Evolutionary conservation across 202 grass and related monocot genomes (phyloP), one percentile per base, ranked within the genome.

Genomic region (Zizania palustris): DNA sequence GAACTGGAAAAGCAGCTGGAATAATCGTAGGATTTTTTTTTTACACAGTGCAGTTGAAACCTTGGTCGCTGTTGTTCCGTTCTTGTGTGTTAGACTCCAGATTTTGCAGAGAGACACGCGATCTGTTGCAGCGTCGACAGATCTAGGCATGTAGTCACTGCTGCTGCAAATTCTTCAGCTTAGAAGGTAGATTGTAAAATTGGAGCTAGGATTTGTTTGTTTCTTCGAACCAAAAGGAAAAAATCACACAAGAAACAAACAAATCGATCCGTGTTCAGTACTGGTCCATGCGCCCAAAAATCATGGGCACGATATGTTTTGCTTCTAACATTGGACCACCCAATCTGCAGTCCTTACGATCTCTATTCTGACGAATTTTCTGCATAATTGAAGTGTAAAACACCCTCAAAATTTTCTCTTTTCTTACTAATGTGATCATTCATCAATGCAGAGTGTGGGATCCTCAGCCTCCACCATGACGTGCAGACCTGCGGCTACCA

Each of bases 401-500:
- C 70, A 41, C 4, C 1, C 60, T 48, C 49, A 53, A 3, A 54
- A 15, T 44, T 38, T 16, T 43, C 3, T 43, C 42, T 5, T 3
- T 1, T 1, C 6, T 36, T 16, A 4, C 12, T 1, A 65, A 76
- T 48, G 9, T 3, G 28, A 43, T 63, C 34, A 3, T 11, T 53
- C 39, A 3, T 65, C 62, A 36, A 74, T 65, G 80, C 85, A 99
- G 96, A 89, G 79, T 67, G 83, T 65, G 96, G 96, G 9, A 87
- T 92, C 40, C 81, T 95, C 18, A 90, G 64, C 28, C 87, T 99
- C 13, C 85, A 89, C 67, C 85, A 92, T 60, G 96, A 99, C 72
- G 96, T 99, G 85, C 91, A 98, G 67, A 98, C 88, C 35, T 98
- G 96, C 46, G 89, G 86, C 9, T 98, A 98, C 76, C 71, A 95